These are phyloP conservation scores for Beauveria pseudobassiana DNA, from an alignment of 2,329 filamentous ascomycete species.

Conservation along the genomic window DNA sequence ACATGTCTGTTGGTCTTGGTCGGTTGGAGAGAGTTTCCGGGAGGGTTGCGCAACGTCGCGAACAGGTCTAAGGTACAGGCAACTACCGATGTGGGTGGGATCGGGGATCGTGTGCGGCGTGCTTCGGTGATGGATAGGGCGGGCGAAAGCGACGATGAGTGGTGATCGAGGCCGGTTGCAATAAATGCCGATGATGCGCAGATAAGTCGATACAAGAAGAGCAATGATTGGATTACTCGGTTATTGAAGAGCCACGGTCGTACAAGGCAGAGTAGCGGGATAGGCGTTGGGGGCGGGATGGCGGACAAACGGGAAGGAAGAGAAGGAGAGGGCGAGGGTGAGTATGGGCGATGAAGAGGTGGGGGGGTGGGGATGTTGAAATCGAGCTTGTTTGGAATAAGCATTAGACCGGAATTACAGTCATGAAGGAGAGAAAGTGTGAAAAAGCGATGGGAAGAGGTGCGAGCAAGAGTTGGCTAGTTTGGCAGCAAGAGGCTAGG, in stretches of 20 bases:
- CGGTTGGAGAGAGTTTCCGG: neutral
- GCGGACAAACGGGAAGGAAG: neutral
- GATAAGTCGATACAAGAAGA: neutral
- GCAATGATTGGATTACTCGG: neutral
- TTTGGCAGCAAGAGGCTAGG: no score
- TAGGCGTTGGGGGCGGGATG: neutral
- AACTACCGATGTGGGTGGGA: neutral
- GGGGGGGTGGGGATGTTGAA: neutral
- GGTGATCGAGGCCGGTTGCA: neutral
- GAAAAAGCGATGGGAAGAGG: no score
- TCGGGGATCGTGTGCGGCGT: slow-evolving; percentile 1
- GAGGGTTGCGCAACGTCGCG: neutral
- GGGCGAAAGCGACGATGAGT: neutral
- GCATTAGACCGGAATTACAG: neutral
- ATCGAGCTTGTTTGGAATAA: neutral
- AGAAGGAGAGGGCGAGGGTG: neutral
- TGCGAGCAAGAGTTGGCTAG: no score
- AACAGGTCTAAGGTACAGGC: neutral
- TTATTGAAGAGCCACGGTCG: neutral
- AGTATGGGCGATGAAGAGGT: neutral
- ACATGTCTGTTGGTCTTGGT: slow-evolving; percentile 6
- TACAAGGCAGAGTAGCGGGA: neutral
- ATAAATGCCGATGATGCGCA: neutral
- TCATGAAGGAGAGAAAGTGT: neutral
- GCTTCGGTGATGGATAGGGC: neutral